Evolutionary conservation across 1,284 basidiomycete species (phyloP).

Genomic region (Tranzscheliella williamsii): DNA sequence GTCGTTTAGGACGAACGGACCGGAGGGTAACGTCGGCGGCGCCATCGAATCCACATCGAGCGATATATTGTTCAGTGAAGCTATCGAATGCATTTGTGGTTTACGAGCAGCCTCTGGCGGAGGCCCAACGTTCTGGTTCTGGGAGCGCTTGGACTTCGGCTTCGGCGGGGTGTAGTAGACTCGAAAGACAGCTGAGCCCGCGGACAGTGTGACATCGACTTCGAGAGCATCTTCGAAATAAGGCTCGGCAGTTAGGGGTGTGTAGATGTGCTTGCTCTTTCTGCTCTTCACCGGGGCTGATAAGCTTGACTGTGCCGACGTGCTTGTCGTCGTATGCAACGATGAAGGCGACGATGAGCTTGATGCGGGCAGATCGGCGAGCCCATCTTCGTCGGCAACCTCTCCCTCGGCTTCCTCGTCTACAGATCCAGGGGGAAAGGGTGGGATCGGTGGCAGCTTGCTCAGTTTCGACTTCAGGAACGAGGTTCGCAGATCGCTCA

Average conservation of each 20-base stretch:
- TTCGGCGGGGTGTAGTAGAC: slow-evolving; percentile 56
- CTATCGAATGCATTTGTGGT: not conserved
- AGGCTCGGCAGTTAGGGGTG: slow-evolving; percentile 46
- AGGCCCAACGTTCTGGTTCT: not conserved
- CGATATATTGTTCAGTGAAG: slow-evolving; percentile 5
- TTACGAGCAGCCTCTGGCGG: not conserved
- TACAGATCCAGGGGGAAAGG: slow-evolving; percentile 10
- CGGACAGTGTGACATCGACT: slow-evolving; percentile 39
- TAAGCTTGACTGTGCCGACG: not conserved
- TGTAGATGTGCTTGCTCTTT: slow-evolving; percentile 10
- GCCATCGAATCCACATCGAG: slow-evolving; percentile 6
- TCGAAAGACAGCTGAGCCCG: slow-evolving; percentile 61
- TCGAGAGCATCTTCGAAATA: slow-evolving; percentile 56
- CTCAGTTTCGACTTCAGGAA: slow-evolving; percentile 33
- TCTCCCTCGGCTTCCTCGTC: slow-evolving; percentile 6
- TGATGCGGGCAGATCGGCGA: not conserved
- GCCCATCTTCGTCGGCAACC: not conserved
- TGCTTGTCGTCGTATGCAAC: slow-evolving; percentile 1
- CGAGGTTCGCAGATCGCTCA: slow-evolving; percentile 30
- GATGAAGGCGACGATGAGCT: not conserved
- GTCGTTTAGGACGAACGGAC: slow-evolving; percentile 58
- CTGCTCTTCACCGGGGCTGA: not conserved
- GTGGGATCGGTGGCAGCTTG: slow-evolving; percentile 34
- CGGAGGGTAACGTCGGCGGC: slow-evolving; percentile 5
- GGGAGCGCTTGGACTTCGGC: slow-evolving; percentile 1